phyloP scores from a whole-genome alignment of 2,329 filamentous ascomycete species.

The Calonectria fujianensis region DNA sequence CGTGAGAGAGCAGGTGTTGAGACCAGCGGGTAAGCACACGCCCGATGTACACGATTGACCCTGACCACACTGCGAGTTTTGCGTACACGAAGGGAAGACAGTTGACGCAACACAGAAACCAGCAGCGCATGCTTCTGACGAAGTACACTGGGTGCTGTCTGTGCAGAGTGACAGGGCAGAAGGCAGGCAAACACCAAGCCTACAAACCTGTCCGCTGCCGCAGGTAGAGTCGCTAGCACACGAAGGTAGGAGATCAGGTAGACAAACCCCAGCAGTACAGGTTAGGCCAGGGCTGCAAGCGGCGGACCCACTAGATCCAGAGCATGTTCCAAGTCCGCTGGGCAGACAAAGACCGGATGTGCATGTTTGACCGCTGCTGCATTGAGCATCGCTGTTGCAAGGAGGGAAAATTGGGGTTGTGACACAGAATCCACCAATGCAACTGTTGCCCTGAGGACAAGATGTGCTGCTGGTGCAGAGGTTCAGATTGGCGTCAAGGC shows the following conservation, averaged over 20 bases:
- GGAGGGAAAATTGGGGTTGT: not conserved
- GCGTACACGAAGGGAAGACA: constrained; percentile 9
- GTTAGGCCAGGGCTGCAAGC: constrained; percentile 15
- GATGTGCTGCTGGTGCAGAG: not conserved
- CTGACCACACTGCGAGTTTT: constrained; percentile 4
- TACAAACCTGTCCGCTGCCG: not conserved
- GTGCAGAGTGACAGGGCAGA: not conserved
- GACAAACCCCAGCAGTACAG: constrained; percentile 29
- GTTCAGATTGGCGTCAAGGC: not conserved
- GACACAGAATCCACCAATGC: constrained; percentile 25
- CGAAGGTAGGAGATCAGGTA: constrained; percentile 17
- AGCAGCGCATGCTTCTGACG: not conserved
- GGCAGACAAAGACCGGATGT: constrained; percentile 23
- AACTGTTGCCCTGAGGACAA: constrained; percentile 8
- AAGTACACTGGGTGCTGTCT: not conserved
- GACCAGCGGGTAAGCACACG: constrained; percentile 15
- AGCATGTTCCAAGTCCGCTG: not conserved
- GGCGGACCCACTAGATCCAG: not conserved
- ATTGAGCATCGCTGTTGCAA: not conserved
- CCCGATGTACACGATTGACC: constrained; percentile 5
- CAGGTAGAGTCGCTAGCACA: constrained; percentile 22
- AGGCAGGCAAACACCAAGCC: constrained; percentile 18
- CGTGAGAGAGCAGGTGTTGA: not conserved
- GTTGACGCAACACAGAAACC: constrained; percentile 24
- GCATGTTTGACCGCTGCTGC: not conserved